phyloP scores from a whole-genome alignment of 495 filamentous ascomycete species.

The Durotheca rogersii region DNA sequence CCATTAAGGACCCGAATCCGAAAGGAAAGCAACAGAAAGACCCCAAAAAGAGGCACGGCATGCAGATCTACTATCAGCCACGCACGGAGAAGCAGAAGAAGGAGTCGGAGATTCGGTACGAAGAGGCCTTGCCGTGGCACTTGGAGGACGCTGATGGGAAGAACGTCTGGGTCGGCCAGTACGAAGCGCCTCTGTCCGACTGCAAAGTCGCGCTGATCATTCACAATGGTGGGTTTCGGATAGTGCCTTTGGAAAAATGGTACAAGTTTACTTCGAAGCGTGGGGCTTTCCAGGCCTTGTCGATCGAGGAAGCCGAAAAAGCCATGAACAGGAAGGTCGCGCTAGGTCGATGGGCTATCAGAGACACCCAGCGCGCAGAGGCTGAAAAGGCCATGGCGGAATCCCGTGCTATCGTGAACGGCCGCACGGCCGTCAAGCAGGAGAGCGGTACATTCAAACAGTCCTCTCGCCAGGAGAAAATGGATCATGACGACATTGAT shows the following conservation, averaged over 20 bases:
- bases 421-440: conserved; percentile 49
- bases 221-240: conserved; percentile 66
- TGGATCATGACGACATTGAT: conserved; percentile 61
- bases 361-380: conserved; percentile 56
- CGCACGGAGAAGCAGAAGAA: conserved; percentile 73
- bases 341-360: conserved; percentile 78
- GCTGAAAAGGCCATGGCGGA: conserved; percentile 50
- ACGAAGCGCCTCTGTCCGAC: conserved; percentile 80
- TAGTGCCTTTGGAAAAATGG: conserved; percentile 92
- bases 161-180: conserved; percentile 87
- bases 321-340: conserved; percentile 70
- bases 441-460: conserved; percentile 55
- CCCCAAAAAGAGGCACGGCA: conserved; percentile 69
- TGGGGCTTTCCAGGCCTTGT: conserved; percentile 75
- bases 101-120: conserved; percentile 77
- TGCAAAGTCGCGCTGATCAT: conserved; percentile 71
- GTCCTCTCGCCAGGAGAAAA: conserved; percentile 51
- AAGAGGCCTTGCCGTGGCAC: conserved; percentile 95
- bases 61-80: conserved; percentile 50
- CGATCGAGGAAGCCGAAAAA: conserved; percentile 82
- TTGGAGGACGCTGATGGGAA: conserved; percentile 94
- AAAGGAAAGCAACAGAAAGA: conserved; percentile 68
- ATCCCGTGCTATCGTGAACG: conserved; percentile 48
- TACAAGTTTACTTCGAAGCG: conserved; percentile 82
- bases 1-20: conserved; percentile 49